These are phyloP conservation scores for Pichia sp. DNA, from an alignment of 1,139 yeast species.

Conservation along the genomic window DNA sequence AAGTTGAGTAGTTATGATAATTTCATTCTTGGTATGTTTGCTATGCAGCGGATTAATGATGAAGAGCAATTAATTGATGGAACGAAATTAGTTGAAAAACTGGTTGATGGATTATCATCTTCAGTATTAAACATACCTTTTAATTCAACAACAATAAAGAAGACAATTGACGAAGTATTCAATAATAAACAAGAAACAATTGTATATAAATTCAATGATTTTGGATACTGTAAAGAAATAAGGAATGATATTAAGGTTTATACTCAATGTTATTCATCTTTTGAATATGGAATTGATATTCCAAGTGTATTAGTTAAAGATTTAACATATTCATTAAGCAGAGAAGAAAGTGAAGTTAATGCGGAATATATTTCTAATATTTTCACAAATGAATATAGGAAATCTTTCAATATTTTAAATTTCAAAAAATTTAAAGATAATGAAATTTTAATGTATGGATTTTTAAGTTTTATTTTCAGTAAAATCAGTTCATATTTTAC, in stretches of 20 bases:
- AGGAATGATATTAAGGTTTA: conserved; percentile 18
- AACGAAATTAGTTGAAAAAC: neutral
- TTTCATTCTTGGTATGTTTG: neutral
- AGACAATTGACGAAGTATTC: conserved; percentile 2
- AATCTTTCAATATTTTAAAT: conserved; percentile 10
- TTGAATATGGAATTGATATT: conserved; percentile 41
- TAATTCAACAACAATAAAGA: conserved; percentile 31
- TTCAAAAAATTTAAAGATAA: neutral
- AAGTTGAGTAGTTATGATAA: neutral
- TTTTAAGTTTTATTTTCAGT: conserved; percentile 8
- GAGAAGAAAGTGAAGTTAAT: conserved; percentile 36
- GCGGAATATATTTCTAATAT: conserved; percentile 38
- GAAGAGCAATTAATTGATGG: neutral
- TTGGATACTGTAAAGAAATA: conserved; percentile 43
- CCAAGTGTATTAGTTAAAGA: conserved; percentile 43
- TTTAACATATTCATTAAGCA: conserved; percentile 44
- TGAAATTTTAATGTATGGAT: conserved; percentile 2
- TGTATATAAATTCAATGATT: conserved; percentile 38
- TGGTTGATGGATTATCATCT: conserved; percentile 6
- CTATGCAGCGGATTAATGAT: too few relatives aligned
- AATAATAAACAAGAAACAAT: conserved; percentile 2
- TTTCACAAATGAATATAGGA: conserved; percentile 29
- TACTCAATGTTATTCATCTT: conserved; percentile 30
- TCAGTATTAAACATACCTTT: conserved; percentile 12
- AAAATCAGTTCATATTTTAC: conserved; percentile 11